Evolutionary conservation across 257 asterid genomes (phyloP), one percentile per base, ranked within the genome.

Genomic region (Asclepias syriaca): DNA sequence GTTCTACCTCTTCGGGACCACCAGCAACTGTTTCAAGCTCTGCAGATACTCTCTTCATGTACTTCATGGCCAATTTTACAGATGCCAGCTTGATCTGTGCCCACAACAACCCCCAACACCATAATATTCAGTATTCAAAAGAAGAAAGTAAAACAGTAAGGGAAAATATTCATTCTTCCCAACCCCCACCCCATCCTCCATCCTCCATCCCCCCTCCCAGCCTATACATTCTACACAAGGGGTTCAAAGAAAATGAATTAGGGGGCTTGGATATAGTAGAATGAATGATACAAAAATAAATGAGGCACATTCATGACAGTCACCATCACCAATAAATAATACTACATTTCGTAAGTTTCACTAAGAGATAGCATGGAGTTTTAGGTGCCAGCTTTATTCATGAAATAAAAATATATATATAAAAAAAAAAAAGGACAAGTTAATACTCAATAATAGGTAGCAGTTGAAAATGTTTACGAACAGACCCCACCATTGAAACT

Each of bases 1-100:
- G 97, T 80, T 95, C 98, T 81, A 92, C 98, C 79, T 94, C 99
- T 75, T 94, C 99, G 18, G 95, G 96, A 77, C 92, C 89, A 81
- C 94, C 85, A 15, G 74, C 89, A 8, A 85, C 88, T 71, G 76
- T 75, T 84, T 85, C 97, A 19, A 95, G 96, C 89, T 88, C 98
- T 18, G 96, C 91, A 0, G 90, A 81, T 51, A 89, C 98, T 77
- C 99, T 87, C 86, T 82, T 92, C 98, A 95, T 90, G 92, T 90
- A 90, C 87, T 92, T 92, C 97, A 90, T 87, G 43, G 99, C 99
- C 84, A 95, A 74, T 80, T 88, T 95, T 37, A 95, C 99, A 0
- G 98, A 90, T 82, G 97, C 98, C 89, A 90, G 85, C 92, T 95
- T 95, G 68, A 95, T 90, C 99, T 95, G 86, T 4, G 21, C 29